phyloP scores from a whole-genome alignment of 2,329 filamentous ascomycete genomes.

The Neofusicoccum cordaticola region DNA sequence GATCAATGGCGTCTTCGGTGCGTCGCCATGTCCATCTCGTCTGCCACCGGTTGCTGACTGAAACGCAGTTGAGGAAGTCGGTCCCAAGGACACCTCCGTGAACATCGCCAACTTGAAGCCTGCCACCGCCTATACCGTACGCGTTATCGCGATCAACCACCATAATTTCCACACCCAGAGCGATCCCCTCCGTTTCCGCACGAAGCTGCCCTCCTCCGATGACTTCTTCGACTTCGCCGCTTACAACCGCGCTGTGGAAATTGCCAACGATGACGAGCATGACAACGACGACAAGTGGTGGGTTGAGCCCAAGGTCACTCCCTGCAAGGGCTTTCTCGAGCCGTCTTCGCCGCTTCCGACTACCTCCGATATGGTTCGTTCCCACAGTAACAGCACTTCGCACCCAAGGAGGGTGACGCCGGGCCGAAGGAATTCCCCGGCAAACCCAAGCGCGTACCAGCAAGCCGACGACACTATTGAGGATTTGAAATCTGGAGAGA shows the following conservation, averaged over 20 bases:
- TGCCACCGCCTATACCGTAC: slow-evolving; percentile 86
- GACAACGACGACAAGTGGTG: slow-evolving; percentile 42
- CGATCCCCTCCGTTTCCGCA: slow-evolving; percentile 77
- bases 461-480: slow-evolving; percentile 5
- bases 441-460: slow-evolving; percentile 28
- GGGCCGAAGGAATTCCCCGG: slow-evolving; percentile 74
- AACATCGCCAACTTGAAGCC: slow-evolving; percentile 85
- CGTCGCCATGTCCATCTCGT: not conserved
- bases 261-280: slow-evolving; percentile 28
- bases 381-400: slow-evolving; percentile 57
- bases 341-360: slow-evolving; percentile 61
- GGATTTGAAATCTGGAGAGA: slow-evolving; percentile 48
- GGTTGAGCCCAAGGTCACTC: slow-evolving; percentile 53
- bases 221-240: slow-evolving; percentile 50
- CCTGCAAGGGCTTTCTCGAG: slow-evolving; percentile 56
- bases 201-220: slow-evolving; percentile 47
- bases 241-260: slow-evolving; percentile 39
- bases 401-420: slow-evolving; percentile 63
- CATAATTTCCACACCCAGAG: slow-evolving; percentile 93
- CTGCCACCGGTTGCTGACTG: not conserved
- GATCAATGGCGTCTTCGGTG: slow-evolving; percentile 88
- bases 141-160: slow-evolving; percentile 85
- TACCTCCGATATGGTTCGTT: slow-evolving; percentile 61
- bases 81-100: slow-evolving; percentile 78
- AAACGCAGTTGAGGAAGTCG: slow-evolving; percentile 74